Conservation (phyloP, 1,284 basidiomycete species). For the Hypsizygus ulmarius region DNA sequence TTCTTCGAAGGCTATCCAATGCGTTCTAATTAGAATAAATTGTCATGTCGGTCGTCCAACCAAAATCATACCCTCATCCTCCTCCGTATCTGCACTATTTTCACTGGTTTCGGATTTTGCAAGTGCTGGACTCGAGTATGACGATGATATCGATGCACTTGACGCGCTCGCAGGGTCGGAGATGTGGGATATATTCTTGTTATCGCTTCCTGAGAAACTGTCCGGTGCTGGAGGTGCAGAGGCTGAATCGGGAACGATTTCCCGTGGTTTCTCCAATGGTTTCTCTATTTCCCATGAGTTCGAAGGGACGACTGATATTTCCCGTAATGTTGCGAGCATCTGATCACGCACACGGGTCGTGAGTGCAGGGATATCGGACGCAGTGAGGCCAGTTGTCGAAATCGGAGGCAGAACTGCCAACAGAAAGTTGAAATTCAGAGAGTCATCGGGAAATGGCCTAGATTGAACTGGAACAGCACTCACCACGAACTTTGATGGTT, state of each 20-base stretch:
- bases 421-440: constrained; percentile 5
- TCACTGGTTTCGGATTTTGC: constrained; percentile 41
- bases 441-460: constrained; percentile 1
- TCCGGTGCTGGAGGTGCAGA: not conserved
- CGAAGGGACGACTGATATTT: constrained; percentile 55
- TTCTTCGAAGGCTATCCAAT: not conserved
- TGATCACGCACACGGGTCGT: constrained; percentile 60
- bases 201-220: not conserved
- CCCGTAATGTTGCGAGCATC: constrained; percentile 70
- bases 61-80: constrained; percentile 77
- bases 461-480: constrained; percentile 24
- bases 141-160: constrained; percentile 39
- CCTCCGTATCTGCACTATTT: constrained; percentile 67
- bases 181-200: not conserved
- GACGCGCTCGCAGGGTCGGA: constrained; percentile 21
- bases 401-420: constrained; percentile 74
- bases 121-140: constrained; percentile 26
- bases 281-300: constrained; percentile 15
- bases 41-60: constrained; percentile 53
- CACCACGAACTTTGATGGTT: constrained; percentile 80
- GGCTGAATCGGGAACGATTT: constrained; percentile 14
- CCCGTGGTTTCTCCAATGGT: constrained; percentile 17
- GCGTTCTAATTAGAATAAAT: not conserved
- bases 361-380: constrained; percentile 64
- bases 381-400: constrained; percentile 64